Evolutionary conservation across 2,329 filamentous ascomycete species (phyloP), one percentile per base, ranked within the genome.

Genomic region (Fusarium buharicum): DNA sequence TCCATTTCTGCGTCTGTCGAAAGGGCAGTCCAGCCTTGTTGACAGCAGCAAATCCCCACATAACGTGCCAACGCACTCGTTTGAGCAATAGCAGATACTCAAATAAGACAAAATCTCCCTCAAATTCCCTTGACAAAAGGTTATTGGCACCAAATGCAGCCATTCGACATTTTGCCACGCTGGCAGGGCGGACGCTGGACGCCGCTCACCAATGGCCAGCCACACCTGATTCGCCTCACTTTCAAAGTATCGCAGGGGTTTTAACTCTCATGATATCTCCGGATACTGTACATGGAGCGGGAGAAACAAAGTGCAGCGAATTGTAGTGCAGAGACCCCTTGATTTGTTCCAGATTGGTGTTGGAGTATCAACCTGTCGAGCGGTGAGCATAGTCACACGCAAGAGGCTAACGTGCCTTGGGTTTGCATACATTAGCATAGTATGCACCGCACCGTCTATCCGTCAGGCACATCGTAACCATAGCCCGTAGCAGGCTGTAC

Each of bases 181-280:
- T 70, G 66, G 68, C 68, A 69, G 63, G 68, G 68, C 68, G 68
- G 65, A 62, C 56, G 51, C 39, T 61, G 55, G 52, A 52, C 46
- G 37, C 57, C 58, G 54, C 53, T 67, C 68, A 51, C 67, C 68
- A 70, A 71, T 71, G 51, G 47, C 54, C 52, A 63, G 65, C 65
- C 58, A 61, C 62, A 59, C 67, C 64, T 59, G 68, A 54, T 62
- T 70, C 68, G 68, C 68, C 68, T 70, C 68, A 70, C 68, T 70
- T 70, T 70, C 64, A 62, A 41, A 54, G 60, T 60, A 67, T 68
- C 62, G 57, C 68, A 66, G 59, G 67, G 68, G 59, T 70, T 62
- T 51, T 24, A 24, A 28, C 53, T 65, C 55, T 57, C 67, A 63
- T 67, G 62, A 57, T 55, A 52, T 52, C 53, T 61, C 66, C 58